phyloP scores from a whole-genome alignment of 2,329 filamentous ascomycete species.

The Capronia coronata region DNA sequence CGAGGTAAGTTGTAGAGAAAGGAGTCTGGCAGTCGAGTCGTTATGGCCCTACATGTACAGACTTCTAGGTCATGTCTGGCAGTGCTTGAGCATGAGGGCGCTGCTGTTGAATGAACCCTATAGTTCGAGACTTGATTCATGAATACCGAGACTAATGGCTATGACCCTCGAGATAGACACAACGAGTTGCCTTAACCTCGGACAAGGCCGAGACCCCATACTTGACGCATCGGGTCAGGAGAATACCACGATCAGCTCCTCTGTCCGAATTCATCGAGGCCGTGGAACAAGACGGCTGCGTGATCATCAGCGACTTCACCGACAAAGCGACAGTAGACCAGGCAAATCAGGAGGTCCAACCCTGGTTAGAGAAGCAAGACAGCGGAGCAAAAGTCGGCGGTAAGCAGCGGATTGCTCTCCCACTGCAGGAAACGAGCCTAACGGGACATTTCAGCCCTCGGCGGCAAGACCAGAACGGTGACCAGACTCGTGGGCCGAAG shows the following conservation, averaged over 20 bases:
- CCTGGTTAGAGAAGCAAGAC: conserved; percentile 30
- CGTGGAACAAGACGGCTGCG: conserved; percentile 34
- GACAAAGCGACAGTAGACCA: conserved; percentile 28
- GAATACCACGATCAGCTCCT: conserved; percentile 18
- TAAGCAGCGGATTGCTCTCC: neutral
- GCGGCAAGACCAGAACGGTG: conserved; percentile 35
- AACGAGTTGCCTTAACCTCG: conserved; percentile 13
- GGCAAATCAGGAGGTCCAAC: conserved; percentile 30
- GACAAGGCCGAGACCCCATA: conserved; percentile 2
- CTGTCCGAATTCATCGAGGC: conserved; percentile 31
- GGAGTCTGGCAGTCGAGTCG: conserved; percentile 7
- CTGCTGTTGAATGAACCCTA: too few species aligned
- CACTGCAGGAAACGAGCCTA: neutral
- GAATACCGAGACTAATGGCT: conserved; percentile 13
- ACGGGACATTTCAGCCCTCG: conserved; percentile 24
- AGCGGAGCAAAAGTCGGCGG: conserved; percentile 28
- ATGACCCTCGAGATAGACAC: conserved; percentile 15
- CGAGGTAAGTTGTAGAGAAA: conserved; percentile 16
- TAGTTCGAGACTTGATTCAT: neutral
- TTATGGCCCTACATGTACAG: too few species aligned
- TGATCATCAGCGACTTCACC: conserved; percentile 34
- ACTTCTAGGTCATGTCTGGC: too few species aligned
- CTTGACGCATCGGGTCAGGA: conserved; percentile 8
- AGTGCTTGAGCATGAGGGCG: too few species aligned
- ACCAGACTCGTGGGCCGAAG: conserved; percentile 35